Conservation (phyloP, 208 protist genomes). For the Plasmodiophora brassicae region DNA sequence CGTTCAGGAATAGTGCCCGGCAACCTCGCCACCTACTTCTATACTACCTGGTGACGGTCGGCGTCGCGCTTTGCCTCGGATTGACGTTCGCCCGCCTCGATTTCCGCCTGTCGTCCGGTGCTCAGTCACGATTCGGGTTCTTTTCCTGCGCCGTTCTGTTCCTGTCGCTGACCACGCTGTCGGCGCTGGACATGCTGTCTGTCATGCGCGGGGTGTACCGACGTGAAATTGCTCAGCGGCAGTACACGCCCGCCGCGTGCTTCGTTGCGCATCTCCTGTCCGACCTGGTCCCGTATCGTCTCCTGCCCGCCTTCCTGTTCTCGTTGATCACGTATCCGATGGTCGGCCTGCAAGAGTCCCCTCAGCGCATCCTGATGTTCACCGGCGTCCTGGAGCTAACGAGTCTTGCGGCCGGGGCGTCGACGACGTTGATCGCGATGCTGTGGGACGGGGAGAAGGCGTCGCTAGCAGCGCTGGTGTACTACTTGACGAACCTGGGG, state of each 20-base stretch:
- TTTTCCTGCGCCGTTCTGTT: neutral
- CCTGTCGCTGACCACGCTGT: neutral
- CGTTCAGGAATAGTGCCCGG: slow-evolving; percentile 11
- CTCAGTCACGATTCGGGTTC: neutral
- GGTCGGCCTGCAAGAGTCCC: neutral
- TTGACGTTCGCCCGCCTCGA: neutral
- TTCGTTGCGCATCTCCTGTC: neutral
- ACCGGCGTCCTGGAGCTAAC: neutral
- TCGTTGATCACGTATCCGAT: neutral
- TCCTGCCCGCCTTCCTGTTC: neutral
- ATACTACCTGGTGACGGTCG: neutral
- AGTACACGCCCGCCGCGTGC: neutral
- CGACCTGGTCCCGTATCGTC: neutral
- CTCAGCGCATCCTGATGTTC: neutral
- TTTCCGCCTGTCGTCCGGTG: neutral
- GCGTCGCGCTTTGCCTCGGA: neutral
- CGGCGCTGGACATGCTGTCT: neutral
- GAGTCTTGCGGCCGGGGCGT: neutral
- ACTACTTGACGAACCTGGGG: neutral
- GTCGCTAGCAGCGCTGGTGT: neutral
- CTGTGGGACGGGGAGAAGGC: neutral
- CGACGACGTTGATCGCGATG: neutral
- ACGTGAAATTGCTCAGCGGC: too few relatives aligned
- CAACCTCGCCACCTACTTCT: neutral
- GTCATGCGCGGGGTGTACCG: neutral